A percentile compares a stretch with the other conserved stretches of the same genome.
Evolutionary conservation across 2,329 filamentous ascomycete genomes (phyloP).

Genomic region (Talaromyces piceae): DNA sequence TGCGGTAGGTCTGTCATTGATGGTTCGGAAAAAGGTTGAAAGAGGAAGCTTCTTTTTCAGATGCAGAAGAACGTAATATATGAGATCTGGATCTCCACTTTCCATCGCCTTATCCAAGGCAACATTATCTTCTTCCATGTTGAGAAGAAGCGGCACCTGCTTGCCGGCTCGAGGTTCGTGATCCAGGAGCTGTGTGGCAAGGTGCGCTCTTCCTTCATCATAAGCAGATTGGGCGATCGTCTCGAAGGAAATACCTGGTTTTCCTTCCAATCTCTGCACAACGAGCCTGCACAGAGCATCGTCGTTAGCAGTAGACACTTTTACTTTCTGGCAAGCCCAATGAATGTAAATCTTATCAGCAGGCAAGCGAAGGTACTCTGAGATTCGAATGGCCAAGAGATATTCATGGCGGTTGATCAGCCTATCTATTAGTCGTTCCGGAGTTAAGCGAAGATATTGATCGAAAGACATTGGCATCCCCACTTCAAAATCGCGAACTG

Average conservation of each 20-base stretch:
- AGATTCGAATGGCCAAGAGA: constrained; percentile 78
- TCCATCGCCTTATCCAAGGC: constrained; percentile 95
- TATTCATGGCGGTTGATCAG: constrained; percentile 88
- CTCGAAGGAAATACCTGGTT: constrained; percentile 91
- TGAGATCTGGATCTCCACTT: constrained; percentile 86
- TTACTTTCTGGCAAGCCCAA: constrained; percentile 93
- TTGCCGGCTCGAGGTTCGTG: constrained; percentile 92
- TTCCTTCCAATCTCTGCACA: constrained; percentile 77
- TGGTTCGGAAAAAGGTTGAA: constrained; percentile 83
- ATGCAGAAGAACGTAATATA: constrained; percentile 81
- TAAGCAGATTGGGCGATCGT: constrained; percentile 88
- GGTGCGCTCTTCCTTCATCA: constrained; percentile 79
- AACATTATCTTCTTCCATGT: constrained; percentile 92
- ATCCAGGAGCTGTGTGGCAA: constrained; percentile 86
- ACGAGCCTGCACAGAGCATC: constrained; percentile 80
- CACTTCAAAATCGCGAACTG: constrained; percentile 82
- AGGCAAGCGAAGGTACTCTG: constrained; percentile 76
- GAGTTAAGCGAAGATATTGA: constrained; percentile 83
- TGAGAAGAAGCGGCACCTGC: constrained; percentile 85
- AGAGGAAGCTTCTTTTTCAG: constrained; percentile 85
- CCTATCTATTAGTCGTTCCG: constrained; percentile 77
- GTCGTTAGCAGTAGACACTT: constrained; percentile 74
- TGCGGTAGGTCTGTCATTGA: constrained; percentile 77
- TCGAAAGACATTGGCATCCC: constrained; percentile 88
- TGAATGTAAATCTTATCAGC: constrained; percentile 90